A percentile compares a stretch with the other conserved stretches of the same genome.
Evolutionary conservation across 2,329 filamentous ascomycete species (phyloP).

Genomic region (Clarireedia sp.): DNA sequence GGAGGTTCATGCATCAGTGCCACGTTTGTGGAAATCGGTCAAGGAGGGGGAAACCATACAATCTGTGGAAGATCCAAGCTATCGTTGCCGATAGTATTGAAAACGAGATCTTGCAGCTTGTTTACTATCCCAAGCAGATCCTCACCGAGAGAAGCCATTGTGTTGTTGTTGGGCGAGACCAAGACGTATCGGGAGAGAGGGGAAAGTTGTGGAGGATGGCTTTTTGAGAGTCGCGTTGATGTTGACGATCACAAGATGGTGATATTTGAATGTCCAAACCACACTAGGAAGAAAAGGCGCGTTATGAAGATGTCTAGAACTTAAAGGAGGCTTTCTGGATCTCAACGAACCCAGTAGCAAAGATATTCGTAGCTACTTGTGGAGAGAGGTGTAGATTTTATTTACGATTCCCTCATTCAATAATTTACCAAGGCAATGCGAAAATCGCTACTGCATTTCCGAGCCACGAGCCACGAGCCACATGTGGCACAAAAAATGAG

Average conservation of each 20-base stretch:
- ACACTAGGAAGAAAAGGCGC: background rate
- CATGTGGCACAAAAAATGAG: background rate
- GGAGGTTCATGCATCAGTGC: conserved; percentile 15
- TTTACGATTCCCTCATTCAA: conserved; percentile 5
- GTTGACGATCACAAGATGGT: conserved; percentile 7
- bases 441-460: background rate
- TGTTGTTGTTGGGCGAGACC: conserved; percentile 23
- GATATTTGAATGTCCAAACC: background rate
- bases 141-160: conserved; percentile 90
- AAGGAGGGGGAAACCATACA: conserved; percentile 48
- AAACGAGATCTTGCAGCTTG: conserved; percentile 96
- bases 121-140: conserved; percentile 94
- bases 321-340: background rate
- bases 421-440: conserved; percentile 10
- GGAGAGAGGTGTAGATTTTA: conserved; percentile 2
- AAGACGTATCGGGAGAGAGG: background rate
- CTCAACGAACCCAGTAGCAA: conserved; percentile 3
- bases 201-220: conserved; percentile 6
- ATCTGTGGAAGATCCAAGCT: conserved; percentile 96
- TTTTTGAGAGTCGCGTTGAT: conserved; percentile 6
- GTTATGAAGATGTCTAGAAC: background rate
- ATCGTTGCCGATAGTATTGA: conserved; percentile 99
- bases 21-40: background rate
- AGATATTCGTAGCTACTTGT: conserved; percentile 1
- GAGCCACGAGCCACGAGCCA: background rate